Percentiles rank a stretch among this genome's conserved stretches.
These are phyloP conservation scores for Batkoa obscura DNA, from an alignment of 371 early-diverging fungal genomes.

Conservation along the genomic window DNA sequence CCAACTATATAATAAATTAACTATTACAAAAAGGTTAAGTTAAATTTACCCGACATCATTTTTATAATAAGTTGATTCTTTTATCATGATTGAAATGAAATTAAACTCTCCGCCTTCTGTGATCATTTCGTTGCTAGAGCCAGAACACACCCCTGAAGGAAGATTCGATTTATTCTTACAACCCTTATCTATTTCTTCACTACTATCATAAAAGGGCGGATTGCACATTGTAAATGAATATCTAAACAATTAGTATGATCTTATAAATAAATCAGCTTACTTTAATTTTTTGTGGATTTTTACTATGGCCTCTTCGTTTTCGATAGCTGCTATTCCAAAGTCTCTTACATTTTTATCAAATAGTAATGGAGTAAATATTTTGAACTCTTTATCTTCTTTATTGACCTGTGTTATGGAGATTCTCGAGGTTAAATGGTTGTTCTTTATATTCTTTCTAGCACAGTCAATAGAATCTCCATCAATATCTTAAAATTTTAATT, in stretches of 20 bases:
- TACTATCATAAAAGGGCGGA: neutral
- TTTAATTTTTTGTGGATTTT: neutral
- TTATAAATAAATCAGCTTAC: neutral
- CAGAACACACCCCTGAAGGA: neutral
- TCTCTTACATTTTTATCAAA: neutral
- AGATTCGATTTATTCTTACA: neutral
- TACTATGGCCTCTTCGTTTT: neutral
- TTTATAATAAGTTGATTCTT: neutral
- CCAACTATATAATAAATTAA: neutral
- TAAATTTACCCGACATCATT: neutral
- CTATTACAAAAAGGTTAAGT: neutral
- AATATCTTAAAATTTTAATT: neutral
- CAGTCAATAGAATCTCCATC: neutral
- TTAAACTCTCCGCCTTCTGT: neutral
- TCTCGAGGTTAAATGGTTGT: neutral
- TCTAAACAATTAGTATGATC: neutral
- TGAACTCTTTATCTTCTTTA: neutral
- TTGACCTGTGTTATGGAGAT: neutral
- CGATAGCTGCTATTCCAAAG: neutral
- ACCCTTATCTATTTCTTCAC: neutral
- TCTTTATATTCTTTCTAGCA: neutral
- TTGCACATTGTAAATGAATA: constrained; percentile 1
- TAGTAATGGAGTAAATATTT: neutral
- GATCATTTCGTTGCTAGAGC: neutral
- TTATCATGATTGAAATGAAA: neutral